A percentile compares a stretch with the other conserved stretches of the same genome.
These are phyloP conservation scores for Lentinula guzmanii DNA, from an alignment of 768 basidiomycete genomes.

Conservation along the genomic window DNA sequence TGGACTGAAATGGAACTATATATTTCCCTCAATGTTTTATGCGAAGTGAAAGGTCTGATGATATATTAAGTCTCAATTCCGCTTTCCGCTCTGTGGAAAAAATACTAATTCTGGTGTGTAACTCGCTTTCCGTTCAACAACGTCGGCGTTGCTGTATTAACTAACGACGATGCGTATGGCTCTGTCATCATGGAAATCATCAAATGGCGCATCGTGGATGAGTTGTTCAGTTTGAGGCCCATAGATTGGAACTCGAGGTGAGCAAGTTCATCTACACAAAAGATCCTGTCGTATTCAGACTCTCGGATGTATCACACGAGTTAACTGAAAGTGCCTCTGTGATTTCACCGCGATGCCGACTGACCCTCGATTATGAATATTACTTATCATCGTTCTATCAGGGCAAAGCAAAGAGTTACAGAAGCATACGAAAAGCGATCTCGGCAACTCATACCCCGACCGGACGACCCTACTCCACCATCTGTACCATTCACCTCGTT, in stretches of 20 bases:
- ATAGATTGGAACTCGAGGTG: slow-evolving; percentile 15
- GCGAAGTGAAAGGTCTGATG: too few species aligned
- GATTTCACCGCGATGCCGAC: too few species aligned
- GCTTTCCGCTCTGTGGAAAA: too few species aligned
- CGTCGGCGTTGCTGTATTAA: slow-evolving; percentile 15
- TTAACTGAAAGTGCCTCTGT: too few species aligned
- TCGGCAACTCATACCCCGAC: background rate
- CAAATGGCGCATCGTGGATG: slow-evolving; percentile 16
- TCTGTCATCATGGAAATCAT: slow-evolving; percentile 8
- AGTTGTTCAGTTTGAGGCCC: slow-evolving; percentile 13
- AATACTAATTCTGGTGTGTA: too few species aligned
- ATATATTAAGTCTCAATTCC: too few species aligned
- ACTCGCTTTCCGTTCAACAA: slow-evolving; percentile 14
- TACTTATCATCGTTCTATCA: background rate
- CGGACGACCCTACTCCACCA: slow-evolving; percentile 7
- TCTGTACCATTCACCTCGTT: slow-evolving; percentile 7
- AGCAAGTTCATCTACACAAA: background rate
- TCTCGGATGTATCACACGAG: too few species aligned
- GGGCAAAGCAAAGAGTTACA: background rate
- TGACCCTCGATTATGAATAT: too few species aligned
- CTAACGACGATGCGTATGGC: slow-evolving; percentile 16
- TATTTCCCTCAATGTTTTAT: too few species aligned
- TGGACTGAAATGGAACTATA: too few species aligned
- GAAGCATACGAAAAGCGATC: background rate
- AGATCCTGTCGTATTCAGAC: too few species aligned